phyloP scores from a whole-genome alignment of 208 protist species.

The Leishmania turanica region DNA sequence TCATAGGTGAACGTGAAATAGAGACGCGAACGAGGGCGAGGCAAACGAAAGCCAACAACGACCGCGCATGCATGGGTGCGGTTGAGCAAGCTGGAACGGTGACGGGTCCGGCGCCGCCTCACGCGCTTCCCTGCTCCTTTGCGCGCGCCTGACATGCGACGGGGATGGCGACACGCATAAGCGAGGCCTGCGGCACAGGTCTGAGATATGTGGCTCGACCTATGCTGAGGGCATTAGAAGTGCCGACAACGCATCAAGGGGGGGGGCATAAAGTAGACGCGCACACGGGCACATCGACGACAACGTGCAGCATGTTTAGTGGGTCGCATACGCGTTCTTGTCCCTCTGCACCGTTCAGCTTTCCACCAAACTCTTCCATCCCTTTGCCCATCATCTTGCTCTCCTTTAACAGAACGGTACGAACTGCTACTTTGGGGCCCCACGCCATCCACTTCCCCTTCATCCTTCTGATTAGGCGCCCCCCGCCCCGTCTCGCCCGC shows the following conservation, averaged over 20 bases:
- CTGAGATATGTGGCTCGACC: not conserved
- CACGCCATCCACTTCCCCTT: not conserved
- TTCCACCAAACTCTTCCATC: not conserved
- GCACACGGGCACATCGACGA: not conserved
- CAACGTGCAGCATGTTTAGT: not conserved
- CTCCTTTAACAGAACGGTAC: not conserved
- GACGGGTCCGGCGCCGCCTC: too few relatives aligned
- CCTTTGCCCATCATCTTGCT: not conserved
- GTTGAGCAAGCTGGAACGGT: not conserved
- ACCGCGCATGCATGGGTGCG: too few relatives aligned
- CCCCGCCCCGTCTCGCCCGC: not conserved
- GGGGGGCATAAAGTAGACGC: not conserved
- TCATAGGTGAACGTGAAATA: not conserved
- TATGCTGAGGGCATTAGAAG: not conserved
- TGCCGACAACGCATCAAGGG: not conserved
- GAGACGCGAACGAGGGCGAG: not conserved
- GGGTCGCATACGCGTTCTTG: not conserved
- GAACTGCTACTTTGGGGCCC: not conserved
- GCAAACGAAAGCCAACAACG: too few relatives aligned
- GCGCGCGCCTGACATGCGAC: not conserved
- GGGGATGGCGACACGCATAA: not conserved
- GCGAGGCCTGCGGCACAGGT: not conserved
- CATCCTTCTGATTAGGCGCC: too few relatives aligned
- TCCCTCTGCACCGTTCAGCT: not conserved
- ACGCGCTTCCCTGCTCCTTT: not conserved